Base-by-base conservation (phyloP, 176 grass and related monocot species). In the Triticum urartu region DNA sequence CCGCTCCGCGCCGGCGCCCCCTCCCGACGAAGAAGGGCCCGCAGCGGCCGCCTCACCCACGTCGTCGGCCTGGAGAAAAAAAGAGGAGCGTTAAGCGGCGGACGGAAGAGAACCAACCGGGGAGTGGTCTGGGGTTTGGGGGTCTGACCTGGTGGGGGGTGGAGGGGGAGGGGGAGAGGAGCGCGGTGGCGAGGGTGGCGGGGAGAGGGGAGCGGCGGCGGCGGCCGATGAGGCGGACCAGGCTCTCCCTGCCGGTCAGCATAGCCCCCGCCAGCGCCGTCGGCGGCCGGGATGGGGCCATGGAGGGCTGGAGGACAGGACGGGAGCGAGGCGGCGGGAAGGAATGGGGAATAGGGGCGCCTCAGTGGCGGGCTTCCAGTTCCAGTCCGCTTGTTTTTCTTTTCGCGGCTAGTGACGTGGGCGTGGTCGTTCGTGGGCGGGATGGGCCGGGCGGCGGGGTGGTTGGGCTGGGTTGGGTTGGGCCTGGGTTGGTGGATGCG, bases 201-300 rank as follows among this genome's bases (percentile, higher is more conserved):
- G 89, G 90, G 47, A 88, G 90, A 83, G 85, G 70, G 66, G 84
- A 12, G 35, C 90, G 76, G 38, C 89, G 97, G 79, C 94, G 93
- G 80, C 90, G 87, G 47, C 94, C 90, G 67, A 96, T 87, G 65
- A 99, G 97, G 59, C 90, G 94, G 42, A 86, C 83, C 65, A 94
- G 77, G 87, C 90, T 92, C 77, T 91, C 92, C 75, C 97, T 71
- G 7, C 89, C 94, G 50, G 73, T 93, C 36, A 98, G 87, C 91
- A 89, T 92, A 9, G 58, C 21, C 45, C 24, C 72, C 72, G 22
- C 17, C 54, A 59, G 18, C 26, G 40, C 56, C 70, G 28, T 9
- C 66, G 52, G 13, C 62, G 52, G 21, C 62, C 17, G 42, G 72
- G 72, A 26, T 0, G 13, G 68, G 22, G 60, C 3, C 39, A 47